Base-by-base conservation (phyloP, 495 filamentous ascomycete genomes). In the Hypoxylon subgilvum region DNA sequence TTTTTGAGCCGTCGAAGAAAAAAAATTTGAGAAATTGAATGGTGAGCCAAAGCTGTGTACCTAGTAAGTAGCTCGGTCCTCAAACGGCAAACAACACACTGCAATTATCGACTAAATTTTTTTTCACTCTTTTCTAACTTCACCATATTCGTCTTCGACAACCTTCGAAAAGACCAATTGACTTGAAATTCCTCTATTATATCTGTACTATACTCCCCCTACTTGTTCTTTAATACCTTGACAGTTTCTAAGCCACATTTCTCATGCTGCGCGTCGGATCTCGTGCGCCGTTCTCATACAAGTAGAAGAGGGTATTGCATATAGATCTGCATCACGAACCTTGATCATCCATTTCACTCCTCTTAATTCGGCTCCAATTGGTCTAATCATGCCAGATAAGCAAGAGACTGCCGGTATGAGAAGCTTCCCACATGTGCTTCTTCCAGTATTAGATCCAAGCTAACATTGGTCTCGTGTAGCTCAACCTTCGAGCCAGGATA, bases 151-250 rank as follows among this genome's bases (percentile, higher is more conserved):
- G 36, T 25, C 2, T 8, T 49, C 38, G 17, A 52, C 42, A 12
- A 21, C 41, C 41, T 34, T 36, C 27, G n/a, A 17, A 32, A 45
- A 60, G 21, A 42, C 41, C 35, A 56, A 76, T 76, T 76, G 68
- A 66, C 69, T 54, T 65, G 45, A 31, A 63, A 70, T 70, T 52
- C 70, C 61, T 66, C 67, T 67, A 74, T 74, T 73, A 72, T 48
- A 61, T 52, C 57, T 66, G 65, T 68, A 69, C 61, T 61, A 60
- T 66, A 70, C 63, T 68, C 52, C 38, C 57, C 54, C 14, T 32
- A 27, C 38, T 54, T 43, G 57, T 57, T 60, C 60, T 58, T 68
- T 57, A 47, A 45, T 50, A 49, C 61, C 62, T 68, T 57, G 58
- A 38, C 47, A 50, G 48, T 54, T 50, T 27, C 55, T 57, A 57